phyloP scores from a whole-genome alignment of 2,329 filamentous ascomycete species.

The Lasiodiplodia sp. region DNA sequence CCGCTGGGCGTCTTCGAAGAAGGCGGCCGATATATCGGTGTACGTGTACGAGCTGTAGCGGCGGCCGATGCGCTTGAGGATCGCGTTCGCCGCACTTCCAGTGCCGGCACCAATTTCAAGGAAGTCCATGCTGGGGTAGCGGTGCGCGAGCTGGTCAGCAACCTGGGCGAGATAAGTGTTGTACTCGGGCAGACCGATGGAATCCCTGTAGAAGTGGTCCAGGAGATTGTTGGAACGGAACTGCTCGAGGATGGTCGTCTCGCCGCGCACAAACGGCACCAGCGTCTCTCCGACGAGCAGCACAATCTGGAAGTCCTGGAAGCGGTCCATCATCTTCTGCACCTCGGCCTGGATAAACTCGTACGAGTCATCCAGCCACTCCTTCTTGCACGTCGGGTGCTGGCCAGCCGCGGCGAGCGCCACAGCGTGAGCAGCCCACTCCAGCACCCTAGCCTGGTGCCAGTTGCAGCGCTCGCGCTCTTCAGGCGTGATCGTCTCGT shows the following conservation, averaged over 20 bases:
- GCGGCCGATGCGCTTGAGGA: constrained; percentile 14
- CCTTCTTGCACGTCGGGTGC: too few species aligned
- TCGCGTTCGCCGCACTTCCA: constrained; percentile 29
- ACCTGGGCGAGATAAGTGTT: neutral
- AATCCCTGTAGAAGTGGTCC: neutral
- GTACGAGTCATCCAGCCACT: too few species aligned
- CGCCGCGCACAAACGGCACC: neutral
- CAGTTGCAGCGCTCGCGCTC: too few species aligned
- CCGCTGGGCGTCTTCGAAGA: constrained; percentile 29
- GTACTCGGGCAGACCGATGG: neutral
- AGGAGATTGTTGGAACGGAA: constrained; percentile 8
- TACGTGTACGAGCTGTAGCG: constrained; percentile 33
- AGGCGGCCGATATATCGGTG: constrained; percentile 33
- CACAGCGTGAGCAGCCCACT: too few species aligned
- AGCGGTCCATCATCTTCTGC: too few species aligned
- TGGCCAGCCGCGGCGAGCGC: too few species aligned
- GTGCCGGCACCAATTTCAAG: constrained; percentile 34
- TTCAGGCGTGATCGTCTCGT: too few species aligned
- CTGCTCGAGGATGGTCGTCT: neutral
- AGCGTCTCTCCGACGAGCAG: constrained; percentile 2
- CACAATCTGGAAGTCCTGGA: neutral
- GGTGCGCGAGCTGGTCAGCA: constrained; percentile 1
- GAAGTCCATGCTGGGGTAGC: constrained; percentile 1
- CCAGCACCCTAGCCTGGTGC: too few species aligned
- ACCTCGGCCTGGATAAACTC: too few species aligned